Evolutionary conservation across 495 filamentous ascomycete genomes (phyloP), one percentile per base, ranked within the genome.

Genomic region (Aspergillus heteromorphus): DNA sequence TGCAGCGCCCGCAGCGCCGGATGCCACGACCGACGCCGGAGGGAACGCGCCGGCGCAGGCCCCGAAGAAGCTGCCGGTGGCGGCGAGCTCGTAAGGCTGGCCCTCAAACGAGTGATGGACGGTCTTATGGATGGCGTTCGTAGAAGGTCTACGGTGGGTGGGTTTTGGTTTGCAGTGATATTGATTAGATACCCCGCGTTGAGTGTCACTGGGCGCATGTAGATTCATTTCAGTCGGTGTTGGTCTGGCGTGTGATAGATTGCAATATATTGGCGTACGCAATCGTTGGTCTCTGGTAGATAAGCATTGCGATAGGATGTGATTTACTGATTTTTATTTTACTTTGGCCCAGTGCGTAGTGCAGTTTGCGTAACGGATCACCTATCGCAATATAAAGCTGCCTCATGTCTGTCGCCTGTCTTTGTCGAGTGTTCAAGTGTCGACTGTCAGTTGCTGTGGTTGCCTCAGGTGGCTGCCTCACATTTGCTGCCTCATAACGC

Each of bases 11-110:
- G 30, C 30, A 10, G 58, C 55, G 13, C 4, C 55, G 2, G 64
- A 61, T 6, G 56, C 63, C 53, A 40, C 54, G 1, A 48, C 59
- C 21, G 65, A 61, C 34, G 36, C 59, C n/a, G 49, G 55, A n/a
- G 53, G 43, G 40, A 69, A 65, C 38, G 57, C 66, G 6, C 60
- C 66, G 17, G 51, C 65, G 5, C 60, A 64, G 38, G 58, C 55
- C 20, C 40, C 59, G 1, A 68, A 61, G 42, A 74, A 73, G 48
- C 51, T 60, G 18, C 34, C 60, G 1, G 53, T 66, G 9, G 47
- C 57, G 20, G 55, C 58, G 8, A 57, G 49, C 31, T 63, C 56
- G n/a, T 65, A 50, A 47, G 23, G 5, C 19, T 42, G 2, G 27
- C 52, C 6, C 13, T 36, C 49, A 52, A 30, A 51, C 40, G 49